Evolutionary conservation across 345 rosid genomes (phyloP), one percentile per base, ranked within the genome.

Genomic region (Arabidopsis suecica): DNA sequence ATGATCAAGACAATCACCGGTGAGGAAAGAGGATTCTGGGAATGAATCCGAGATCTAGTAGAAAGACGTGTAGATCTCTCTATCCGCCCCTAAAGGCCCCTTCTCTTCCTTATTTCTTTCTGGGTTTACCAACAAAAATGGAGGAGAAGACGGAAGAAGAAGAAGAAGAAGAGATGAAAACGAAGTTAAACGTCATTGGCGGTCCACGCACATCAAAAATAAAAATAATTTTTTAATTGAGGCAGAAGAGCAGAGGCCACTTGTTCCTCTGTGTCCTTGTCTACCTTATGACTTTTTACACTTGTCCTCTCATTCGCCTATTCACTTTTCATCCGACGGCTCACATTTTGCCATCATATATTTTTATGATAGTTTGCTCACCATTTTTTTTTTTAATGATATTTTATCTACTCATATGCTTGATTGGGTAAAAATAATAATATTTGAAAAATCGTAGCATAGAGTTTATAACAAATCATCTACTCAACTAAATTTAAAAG

Each of bases 101-200:
- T 57, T 64, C 61, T 65, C 71, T 47, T 71, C 47, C 54, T 69
- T 56, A 5, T 51, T 62, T 53, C 8, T 61, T 28, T 53, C 42
- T 41, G 57, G 7, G 54, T 45, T 14, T 1, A 53, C 28, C 2
- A 38, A 61, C 7, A 6, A 12, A 12, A 41, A 28, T 5, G 6
- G 11, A 61, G 0, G 41, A 7, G 10, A 64, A 53, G 23, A 16
- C 18, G 18, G 18, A 8, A 11, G 51, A 5, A 40, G 60, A 72
- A 20, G 79, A 57, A 25, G 66, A 10, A 12, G 33, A 45, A 0
- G 34, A 12, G 48, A 45, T 34, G 75, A 69, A 56, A 76, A 62
- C 6, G 66, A 69, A 61, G 57, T n/a, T 69, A 54, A 76, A 63
- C 75, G 75, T 70, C 59, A 70, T 69, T 76, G 75, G 75, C 65